Conservation (phyloP, 371 early-diverging fungal genomes). For the Mucor circinelloides region DNA sequence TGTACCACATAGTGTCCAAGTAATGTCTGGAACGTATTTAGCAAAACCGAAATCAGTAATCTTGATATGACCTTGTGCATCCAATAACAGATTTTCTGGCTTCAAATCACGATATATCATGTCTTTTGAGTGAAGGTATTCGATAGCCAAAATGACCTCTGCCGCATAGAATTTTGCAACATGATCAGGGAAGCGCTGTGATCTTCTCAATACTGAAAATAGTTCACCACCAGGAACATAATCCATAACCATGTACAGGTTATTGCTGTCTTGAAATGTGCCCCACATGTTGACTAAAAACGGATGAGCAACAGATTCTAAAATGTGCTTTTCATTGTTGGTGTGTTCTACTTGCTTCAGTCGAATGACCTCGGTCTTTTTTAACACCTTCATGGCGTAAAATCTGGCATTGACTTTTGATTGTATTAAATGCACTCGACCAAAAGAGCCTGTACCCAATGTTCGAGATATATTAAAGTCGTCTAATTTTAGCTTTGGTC, state of each 20-base stretch:
- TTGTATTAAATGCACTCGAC: slow-evolving; percentile 88
- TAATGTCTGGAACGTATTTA: slow-evolving; percentile 89
- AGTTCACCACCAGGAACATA: slow-evolving; percentile 95
- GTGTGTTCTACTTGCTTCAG: slow-evolving; percentile 94
- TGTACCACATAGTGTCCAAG: slow-evolving; percentile 98
- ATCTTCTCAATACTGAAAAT: slow-evolving; percentile 76
- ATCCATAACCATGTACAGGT: slow-evolving; percentile 95
- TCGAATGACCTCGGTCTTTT: slow-evolving; percentile 89
- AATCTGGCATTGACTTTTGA: slow-evolving; percentile 84
- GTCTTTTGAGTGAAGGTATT: slow-evolving; percentile 88
- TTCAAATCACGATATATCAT: slow-evolving; percentile 95
- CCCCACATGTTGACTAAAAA: slow-evolving; percentile 94
- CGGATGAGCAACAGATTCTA: slow-evolving; percentile 81
- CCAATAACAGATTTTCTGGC: slow-evolving; percentile 90
- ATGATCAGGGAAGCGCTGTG: slow-evolving; percentile 83
- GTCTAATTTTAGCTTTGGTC: slow-evolving; percentile 57
- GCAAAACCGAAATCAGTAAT: slow-evolving; percentile 99
- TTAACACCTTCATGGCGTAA: slow-evolving; percentile 92
- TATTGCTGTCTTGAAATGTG: slow-evolving; percentile 87
- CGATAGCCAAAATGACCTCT: slow-evolving; percentile 76
- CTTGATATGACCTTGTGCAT: slow-evolving; percentile 91
- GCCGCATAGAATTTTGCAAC: slow-evolving; percentile 86
- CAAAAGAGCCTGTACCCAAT: slow-evolving; percentile 98
- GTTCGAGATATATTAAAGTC: slow-evolving; percentile 76
- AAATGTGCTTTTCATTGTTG: slow-evolving; percentile 85